Evolutionary conservation across 2,329 filamentous ascomycete species (phyloP), one percentile per base, ranked within the genome.

Genomic region (Diaporthe nobilis): DNA sequence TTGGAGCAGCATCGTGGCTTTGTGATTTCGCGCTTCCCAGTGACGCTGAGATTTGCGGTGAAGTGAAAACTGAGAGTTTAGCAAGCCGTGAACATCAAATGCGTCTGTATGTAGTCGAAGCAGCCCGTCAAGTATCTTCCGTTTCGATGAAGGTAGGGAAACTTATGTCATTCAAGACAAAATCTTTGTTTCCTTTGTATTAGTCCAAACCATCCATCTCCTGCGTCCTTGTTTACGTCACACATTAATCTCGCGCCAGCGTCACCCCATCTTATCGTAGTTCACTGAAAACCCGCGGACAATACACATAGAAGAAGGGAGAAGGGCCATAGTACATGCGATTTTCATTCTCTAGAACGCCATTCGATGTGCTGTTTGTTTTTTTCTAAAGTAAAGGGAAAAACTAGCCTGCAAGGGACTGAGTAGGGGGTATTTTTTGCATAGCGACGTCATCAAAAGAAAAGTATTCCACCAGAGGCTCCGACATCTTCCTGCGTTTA

Each of bases 361-460:
- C 65, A 4, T 55, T 70, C 49, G 65, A 55, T 70, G 65, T 70
- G 65, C 65, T 70, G 49, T 70, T 55, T 34, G 47, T n/a, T 53
- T 55, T 65, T 65, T 44, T 47, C 31, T 57, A 55, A 53, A 31
- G 37, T 15, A 65, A 65, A 65, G 39, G 39, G 44, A 58, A 60
- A 57, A 57, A 28, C 71, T 65, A 73, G 71, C 39, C 71, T 63
- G 47, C 39, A 61, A 57, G 49, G 60, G 76, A 77, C 61, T 75
- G 76, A 73, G 76, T 75, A 77, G 73, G 70, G 75, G 76, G 73
- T 75, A 75, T 75, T 75, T 67, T 70, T 70, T 73, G 72, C 51
- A 34, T 71, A 47, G 51, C 53, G 34, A 74, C 57, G 63, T 70
- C 65, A 70, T 70, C 47, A 70, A 70, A 70, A 22, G 8, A 42